Base-by-base conservation (phyloP, 805 yeast species). In the Schizosaccharomyces japonicus region DNA sequence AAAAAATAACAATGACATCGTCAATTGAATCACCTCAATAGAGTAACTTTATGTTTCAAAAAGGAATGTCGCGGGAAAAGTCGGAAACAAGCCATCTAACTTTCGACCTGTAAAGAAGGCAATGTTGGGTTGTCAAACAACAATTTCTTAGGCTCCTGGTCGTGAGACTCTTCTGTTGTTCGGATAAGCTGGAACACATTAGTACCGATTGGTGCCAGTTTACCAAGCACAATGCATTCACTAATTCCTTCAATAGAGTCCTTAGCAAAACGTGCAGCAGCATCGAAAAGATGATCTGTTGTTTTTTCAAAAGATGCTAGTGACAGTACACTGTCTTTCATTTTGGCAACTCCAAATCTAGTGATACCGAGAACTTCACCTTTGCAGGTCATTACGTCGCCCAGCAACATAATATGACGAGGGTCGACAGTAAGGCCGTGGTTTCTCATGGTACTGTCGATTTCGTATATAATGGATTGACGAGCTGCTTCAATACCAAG, bases 341-440 rank as follows among this genome's bases (percentile, higher is more conserved):
- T 90, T 63, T 92, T 90, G 57, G 95, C 87, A 55, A 90, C 69
- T 55, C 99, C 99, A 58, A 90, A 90, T 66, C 99, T 74, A 1
- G 99, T 90, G 60, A 90, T 90, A 63, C 99, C 98, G 55, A 92
- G 70, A 10, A 90, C 94, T 61, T 90, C 98, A 51, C 99, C 99
- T 65, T 90, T 90, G 63, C 82, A 90, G 0, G 96, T 83, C 99
- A 90, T 90, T 46, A 90, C 96, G 63, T 90, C 99, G 53, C 98
- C 98, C 53, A 90, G 67, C 44, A 90, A 68, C 66, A 90, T 96
- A 61, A 92, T 85, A 63, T 90, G 99, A 69, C 99, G 94, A 51
- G 96, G 98, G 69, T 90, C 99, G 46, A 90, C 95, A 61, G 94
- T 82, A 98, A 90, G 90, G 64, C 99, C 99, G 68, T 90, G 98